These are phyloP conservation scores for Diutina siamensis DNA, from an alignment of 1,139 yeast species.

Conservation along the genomic window DNA sequence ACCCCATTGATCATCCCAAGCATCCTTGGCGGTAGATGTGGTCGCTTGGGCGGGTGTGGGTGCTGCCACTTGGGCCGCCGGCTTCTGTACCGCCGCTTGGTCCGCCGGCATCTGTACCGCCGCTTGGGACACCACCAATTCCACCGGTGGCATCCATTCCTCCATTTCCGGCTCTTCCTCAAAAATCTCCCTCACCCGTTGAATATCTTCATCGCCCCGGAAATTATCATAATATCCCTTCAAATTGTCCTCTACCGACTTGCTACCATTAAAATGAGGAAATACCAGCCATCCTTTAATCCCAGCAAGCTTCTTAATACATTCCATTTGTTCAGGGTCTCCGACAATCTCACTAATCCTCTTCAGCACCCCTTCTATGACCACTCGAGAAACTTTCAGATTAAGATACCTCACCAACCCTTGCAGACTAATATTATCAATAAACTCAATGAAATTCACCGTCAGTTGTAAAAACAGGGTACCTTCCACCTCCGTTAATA, in stretches of 20 bases:
- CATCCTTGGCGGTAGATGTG: background rate
- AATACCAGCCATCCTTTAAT: background rate
- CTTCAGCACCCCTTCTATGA: background rate
- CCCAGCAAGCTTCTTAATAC: background rate
- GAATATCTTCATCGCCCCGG: background rate
- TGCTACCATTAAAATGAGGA: background rate
- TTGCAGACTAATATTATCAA: background rate
- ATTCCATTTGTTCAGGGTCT: background rate
- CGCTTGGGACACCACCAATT: too few relatives aligned
- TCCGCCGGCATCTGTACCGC: background rate
- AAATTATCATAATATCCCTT: background rate
- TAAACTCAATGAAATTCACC: background rate
- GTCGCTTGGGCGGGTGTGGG: background rate
- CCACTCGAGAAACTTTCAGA: background rate
- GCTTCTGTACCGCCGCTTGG: background rate
- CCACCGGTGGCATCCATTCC: background rate
- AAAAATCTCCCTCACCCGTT: background rate
- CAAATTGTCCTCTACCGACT: background rate
- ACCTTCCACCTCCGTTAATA: background rate
- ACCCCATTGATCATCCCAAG: slow-evolving; percentile 2
- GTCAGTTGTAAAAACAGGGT: background rate
- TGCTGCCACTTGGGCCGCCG: background rate
- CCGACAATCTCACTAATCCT: background rate
- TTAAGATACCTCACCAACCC: background rate
- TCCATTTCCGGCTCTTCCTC: background rate